Evolutionary conservation across 805 yeast species (phyloP), one percentile per base, ranked within the genome.

Genomic region (Barnettozyma wickerhamii): DNA sequence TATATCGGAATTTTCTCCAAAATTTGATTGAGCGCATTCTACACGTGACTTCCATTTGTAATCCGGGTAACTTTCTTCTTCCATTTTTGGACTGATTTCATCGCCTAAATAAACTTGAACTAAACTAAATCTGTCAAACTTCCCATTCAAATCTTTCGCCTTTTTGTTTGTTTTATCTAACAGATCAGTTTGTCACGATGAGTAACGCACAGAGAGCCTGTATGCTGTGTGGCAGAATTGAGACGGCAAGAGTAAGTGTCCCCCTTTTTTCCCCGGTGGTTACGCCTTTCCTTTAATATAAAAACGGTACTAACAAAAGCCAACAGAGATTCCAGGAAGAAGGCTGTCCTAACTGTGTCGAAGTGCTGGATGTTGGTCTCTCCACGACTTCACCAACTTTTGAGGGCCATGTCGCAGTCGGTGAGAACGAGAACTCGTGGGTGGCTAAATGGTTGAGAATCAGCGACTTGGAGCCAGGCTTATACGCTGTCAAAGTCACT

Each of bases 271-370:
- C n/a, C n/a, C n/a, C n/a, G n/a, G n/a, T n/a, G n/a, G n/a, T n/a
- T n/a, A n/a, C n/a, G n/a, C n/a, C n/a, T n/a, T n/a, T n/a, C n/a
- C n/a, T n/a, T n/a, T n/a, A n/a, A n/a, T n/a, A n/a, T n/a, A n/a
- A n/a, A n/a, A n/a, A n/a, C n/a, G 10, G 7, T 23, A 19, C 31
- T 26, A 38, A 38, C 30, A 30, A 36, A 23, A 23, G 10, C 18
- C 17, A 7, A 7, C 42, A 66, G 74, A 74, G 73, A 55, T 93
- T 93, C 60, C 77, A 84, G 37, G 81, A 80, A 43, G 78, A 78
- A 15, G 98, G 98, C 6, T 91, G 99, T 64, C 98, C 99, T 12
- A 91, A 91, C 70, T 91, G 99, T 66, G 98, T 88, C 56, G 80
- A 90, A 39, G 78, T 91, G 21, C 72, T 91, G 55, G 89, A 84